Evolutionary conservation across 2,329 filamentous ascomycete species (phyloP).

Genomic region (Lachnellula hyalina): DNA sequence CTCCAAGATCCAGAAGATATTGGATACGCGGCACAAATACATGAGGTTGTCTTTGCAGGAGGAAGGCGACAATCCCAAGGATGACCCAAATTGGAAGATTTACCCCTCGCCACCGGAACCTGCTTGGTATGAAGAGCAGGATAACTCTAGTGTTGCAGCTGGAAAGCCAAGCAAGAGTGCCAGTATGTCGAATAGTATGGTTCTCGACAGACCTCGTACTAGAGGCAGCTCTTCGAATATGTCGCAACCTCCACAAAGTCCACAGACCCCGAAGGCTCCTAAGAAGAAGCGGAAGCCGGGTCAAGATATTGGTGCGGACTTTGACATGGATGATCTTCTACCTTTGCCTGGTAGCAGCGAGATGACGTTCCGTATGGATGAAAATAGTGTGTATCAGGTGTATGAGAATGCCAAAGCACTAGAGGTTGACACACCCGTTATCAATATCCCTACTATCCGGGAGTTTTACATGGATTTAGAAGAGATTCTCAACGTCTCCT

Average conservation of each 20-base stretch:
- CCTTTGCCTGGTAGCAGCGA: slow-evolving; percentile 67
- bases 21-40: slow-evolving; percentile 85
- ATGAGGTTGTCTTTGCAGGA: slow-evolving; percentile 79
- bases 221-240: slow-evolving; percentile 17
- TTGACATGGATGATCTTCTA: slow-evolving; percentile 71
- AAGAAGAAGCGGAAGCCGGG: slow-evolving; percentile 74
- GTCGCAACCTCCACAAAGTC: slow-evolving; percentile 31
- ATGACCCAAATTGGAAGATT: slow-evolving; percentile 76
- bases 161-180: slow-evolving; percentile 42
- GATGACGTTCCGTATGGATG: slow-evolving; percentile 72
- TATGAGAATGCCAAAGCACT: slow-evolving; percentile 65
- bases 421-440: slow-evolving; percentile 61
- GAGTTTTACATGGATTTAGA: slow-evolving; percentile 97
- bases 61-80: slow-evolving; percentile 79
- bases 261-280: slow-evolving; percentile 39
- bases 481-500: slow-evolving; percentile 78
- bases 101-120: slow-evolving; percentile 91
- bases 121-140: slow-evolving; percentile 64
- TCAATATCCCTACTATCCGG: slow-evolving; percentile 83
- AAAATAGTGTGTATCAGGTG: slow-evolving; percentile 86
- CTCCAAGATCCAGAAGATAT: slow-evolving; percentile 81
- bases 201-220: slow-evolving; percentile 27
- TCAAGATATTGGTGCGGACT: slow-evolving; percentile 87
- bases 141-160: slow-evolving; percentile 17
- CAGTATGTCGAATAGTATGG: slow-evolving; percentile 36